Percentiles rank a stretch among this genome's conserved stretches.
These are phyloP conservation scores for Fusarium nurragi DNA, from an alignment of 2,329 filamentous ascomycete genomes.

Conservation along the genomic window DNA sequence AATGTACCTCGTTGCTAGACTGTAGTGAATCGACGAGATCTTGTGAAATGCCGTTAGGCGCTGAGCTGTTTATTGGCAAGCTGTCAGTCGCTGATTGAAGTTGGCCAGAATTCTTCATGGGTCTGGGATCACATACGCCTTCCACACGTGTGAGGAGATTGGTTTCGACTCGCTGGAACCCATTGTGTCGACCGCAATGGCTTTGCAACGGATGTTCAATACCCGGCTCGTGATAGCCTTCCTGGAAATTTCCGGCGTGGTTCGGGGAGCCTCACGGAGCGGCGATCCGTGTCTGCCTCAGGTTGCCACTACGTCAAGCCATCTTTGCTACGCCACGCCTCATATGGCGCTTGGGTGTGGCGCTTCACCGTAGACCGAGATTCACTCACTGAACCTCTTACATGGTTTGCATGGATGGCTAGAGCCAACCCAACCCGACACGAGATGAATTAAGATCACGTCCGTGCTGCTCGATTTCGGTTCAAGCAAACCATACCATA, in stretches of 20 bases:
- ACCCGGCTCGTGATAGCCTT: slow-evolving; percentile 44
- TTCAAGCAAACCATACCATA: slow-evolving; percentile 16
- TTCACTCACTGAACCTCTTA: slow-evolving; percentile 2
- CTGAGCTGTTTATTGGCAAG: slow-evolving; percentile 49
- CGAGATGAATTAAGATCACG: not conserved
- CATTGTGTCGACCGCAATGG: slow-evolving; percentile 59
- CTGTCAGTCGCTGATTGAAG: slow-evolving; percentile 34
- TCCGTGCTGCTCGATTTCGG: slow-evolving; percentile 16
- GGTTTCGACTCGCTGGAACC: slow-evolving; percentile 67
- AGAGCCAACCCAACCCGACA: not conserved
- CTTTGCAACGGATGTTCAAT: slow-evolving; percentile 45
- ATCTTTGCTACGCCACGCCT: slow-evolving; percentile 9
- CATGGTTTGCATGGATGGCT: not conserved
- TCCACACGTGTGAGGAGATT: slow-evolving; percentile 59
- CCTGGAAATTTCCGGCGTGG: slow-evolving; percentile 50
- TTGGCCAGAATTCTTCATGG: not conserved
- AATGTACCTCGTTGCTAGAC: slow-evolving; percentile 81
- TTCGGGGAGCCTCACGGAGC: slow-evolving; percentile 49
- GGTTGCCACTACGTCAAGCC: slow-evolving; percentile 25
- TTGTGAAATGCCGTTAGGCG: slow-evolving; percentile 73
- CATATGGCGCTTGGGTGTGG: slow-evolving; percentile 33
- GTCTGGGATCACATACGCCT: slow-evolving; percentile 57
- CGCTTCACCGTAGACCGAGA: slow-evolving; percentile 10
- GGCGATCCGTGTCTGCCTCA: slow-evolving; percentile 46
- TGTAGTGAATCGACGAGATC: slow-evolving; percentile 85